phyloP scores from a whole-genome alignment of 164 flowering plant species.

The Magnolia officinalis region DNA sequence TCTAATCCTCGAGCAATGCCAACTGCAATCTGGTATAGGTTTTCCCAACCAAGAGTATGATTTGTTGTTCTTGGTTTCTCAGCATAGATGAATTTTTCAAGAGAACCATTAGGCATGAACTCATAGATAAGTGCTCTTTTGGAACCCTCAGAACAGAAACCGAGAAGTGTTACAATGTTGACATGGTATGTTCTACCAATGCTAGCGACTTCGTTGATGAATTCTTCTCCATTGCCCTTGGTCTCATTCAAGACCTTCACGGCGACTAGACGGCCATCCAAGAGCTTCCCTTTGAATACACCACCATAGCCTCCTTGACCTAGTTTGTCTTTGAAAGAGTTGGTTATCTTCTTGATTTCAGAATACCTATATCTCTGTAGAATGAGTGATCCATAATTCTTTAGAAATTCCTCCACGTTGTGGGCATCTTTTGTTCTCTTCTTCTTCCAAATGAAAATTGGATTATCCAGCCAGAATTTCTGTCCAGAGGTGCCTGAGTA shows the following conservation, averaged over 20 bases:
- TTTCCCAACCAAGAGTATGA: not conserved
- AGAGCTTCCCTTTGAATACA: conserved; percentile 12
- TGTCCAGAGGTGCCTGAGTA: conserved; percentile 30
- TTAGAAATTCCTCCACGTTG: conserved; percentile 1
- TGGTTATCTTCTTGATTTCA: conserved; percentile 3
- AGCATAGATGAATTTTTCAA: conserved; percentile 6
- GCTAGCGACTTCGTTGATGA: conserved; percentile 11
- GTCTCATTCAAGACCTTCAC: conserved; percentile 2
- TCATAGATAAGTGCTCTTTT: conserved; percentile 14
- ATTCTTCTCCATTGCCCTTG: conserved; percentile 7
- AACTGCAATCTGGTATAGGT: not conserved
- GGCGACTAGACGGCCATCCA: conserved; percentile 2
- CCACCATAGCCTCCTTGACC: conserved; percentile 6
- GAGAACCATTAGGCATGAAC: conserved; percentile 11
- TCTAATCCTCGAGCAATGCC: conserved; percentile 8
- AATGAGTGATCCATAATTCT: not conserved
- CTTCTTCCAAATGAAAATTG: not conserved
- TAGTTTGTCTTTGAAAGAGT: not conserved
- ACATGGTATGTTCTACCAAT: conserved; percentile 13
- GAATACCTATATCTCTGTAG: not conserved
- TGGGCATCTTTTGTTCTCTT: not conserved
- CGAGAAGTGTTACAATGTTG: conserved; percentile 1
- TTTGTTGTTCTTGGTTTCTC: too few species aligned
- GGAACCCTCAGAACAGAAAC: conserved; percentile 1
- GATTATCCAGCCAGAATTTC: not conserved